Percentiles rank a stretch among this genome's conserved stretches.
Evolutionary conservation across 164 flowering plant genomes (phyloP).

Genomic region (Brasenia schreberi): DNA sequence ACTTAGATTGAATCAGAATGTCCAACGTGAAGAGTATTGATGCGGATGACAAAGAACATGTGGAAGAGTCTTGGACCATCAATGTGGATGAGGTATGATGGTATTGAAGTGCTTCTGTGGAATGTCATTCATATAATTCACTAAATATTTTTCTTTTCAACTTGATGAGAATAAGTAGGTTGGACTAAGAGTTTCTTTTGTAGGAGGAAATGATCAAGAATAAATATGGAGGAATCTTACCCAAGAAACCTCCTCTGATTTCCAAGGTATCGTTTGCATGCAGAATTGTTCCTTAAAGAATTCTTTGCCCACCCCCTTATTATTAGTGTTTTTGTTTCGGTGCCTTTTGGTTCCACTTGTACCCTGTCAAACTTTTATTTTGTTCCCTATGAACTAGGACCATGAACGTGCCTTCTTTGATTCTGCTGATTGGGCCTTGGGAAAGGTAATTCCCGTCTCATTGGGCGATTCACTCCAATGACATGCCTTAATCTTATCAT

Average conservation of each 20-base stretch:
- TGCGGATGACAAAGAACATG: conserved; percentile 15
- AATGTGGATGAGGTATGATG: neutral
- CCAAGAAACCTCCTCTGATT: conserved; percentile 68
- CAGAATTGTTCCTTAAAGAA: neutral
- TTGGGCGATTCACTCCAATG: too few relatives aligned
- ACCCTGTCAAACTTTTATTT: neutral
- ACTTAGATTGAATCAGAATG: conserved; percentile 4
- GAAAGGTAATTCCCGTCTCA: conserved; percentile 26
- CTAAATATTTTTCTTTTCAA: neutral
- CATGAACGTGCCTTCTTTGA: conserved; percentile 61
- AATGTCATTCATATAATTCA: neutral
- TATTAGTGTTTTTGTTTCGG: neutral
- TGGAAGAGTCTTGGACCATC: conserved; percentile 1
- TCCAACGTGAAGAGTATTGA: conserved; percentile 12
- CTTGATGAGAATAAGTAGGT: neutral
- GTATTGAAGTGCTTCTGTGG: too few relatives aligned
- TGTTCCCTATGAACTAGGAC: conserved; percentile 19
- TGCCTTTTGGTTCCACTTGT: neutral
- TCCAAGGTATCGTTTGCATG: conserved; percentile 38
- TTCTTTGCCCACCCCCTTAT: neutral
- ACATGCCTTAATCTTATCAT: neutral
- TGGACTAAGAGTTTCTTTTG: conserved; percentile 6
- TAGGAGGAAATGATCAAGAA: conserved; percentile 61
- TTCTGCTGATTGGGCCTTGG: conserved; percentile 72
- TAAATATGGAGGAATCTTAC: conserved; percentile 68